Evolutionary conservation across 2,329 filamentous ascomycete genomes (phyloP).

Genomic region (Paecilomyces sp.): DNA sequence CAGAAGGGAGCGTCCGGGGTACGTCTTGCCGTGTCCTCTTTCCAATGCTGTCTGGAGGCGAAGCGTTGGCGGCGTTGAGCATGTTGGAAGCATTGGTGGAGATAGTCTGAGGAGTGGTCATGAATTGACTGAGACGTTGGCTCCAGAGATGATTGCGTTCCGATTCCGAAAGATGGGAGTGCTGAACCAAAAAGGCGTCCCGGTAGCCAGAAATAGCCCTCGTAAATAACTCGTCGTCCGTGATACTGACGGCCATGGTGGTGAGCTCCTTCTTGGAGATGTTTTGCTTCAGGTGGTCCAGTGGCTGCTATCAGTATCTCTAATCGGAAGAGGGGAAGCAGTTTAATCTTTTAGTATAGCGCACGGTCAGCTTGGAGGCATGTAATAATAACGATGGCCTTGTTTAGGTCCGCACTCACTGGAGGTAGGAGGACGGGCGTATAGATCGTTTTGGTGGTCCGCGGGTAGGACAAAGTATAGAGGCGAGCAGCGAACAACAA

Average conservation of each 20-base stretch:
- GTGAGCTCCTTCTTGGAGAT: conserved; percentile 7
- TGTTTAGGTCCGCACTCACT: neutral
- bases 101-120: conserved; percentile 11
- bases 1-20: conserved; percentile 32
- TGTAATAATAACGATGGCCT: neutral
- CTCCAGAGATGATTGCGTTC: conserved; percentile 36
- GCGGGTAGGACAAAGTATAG: neutral
- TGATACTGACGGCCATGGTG: conserved; percentile 28
- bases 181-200: conserved; percentile 34
- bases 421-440: neutral
- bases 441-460: neutral
- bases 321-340: neutral
- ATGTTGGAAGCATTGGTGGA: conserved; percentile 5
- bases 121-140: conserved; percentile 31
- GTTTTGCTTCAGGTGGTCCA: conserved; percentile 2
- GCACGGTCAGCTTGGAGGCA: neutral
- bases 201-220: conserved; percentile 35
- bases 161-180: conserved; percentile 33
- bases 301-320: conserved; percentile 25
- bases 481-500: neutral
- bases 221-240: conserved; percentile 33
- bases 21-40: conserved; percentile 36
- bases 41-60: conserved; percentile 26
- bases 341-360: neutral
- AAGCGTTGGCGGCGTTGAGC: conserved; percentile 9